A percentile compares a stretch with the other conserved stretches of the same genome.
Evolutionary conservation across 768 basidiomycete species (phyloP).

Genomic region (Leucogyrophana mollusca): DNA sequence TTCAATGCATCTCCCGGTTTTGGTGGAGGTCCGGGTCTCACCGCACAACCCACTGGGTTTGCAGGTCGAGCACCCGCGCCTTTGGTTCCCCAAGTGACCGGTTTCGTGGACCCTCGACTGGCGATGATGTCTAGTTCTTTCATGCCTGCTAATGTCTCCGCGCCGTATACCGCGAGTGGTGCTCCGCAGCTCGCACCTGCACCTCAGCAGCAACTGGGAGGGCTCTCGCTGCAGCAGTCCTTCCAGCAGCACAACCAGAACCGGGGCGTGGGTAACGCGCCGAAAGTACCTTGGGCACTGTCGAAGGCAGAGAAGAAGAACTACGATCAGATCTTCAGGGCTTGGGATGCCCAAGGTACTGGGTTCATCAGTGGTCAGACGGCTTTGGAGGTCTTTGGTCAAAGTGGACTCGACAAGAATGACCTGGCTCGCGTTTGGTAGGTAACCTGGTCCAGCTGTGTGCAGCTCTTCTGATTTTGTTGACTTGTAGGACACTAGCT

Average conservation of each 20-base stretch:
- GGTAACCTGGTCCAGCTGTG: slow-evolving; percentile 22
- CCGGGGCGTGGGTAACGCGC: slow-evolving; percentile 60
- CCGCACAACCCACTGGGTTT: slow-evolving; percentile 44
- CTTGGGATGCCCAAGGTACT: slow-evolving; percentile 82
- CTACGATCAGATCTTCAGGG: slow-evolving; percentile 94
- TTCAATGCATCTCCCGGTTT: slow-evolving; percentile 29
- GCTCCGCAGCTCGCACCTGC: slow-evolving; percentile 59
- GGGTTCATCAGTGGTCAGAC: slow-evolving; percentile 87
- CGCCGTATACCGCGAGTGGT: slow-evolving; percentile 58
- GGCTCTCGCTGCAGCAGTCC: slow-evolving; percentile 71
- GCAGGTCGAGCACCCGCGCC: slow-evolving; percentile 39
- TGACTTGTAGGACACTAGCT: slow-evolving; percentile 71
- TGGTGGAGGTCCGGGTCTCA: slow-evolving; percentile 15
- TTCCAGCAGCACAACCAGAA: slow-evolving; percentile 87
- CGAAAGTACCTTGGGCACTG: slow-evolving; percentile 83
- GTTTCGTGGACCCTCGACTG: slow-evolving; percentile 79
- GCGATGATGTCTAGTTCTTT: slow-evolving; percentile 91
- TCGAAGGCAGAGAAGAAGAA: slow-evolving; percentile 91
- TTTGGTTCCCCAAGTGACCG: slow-evolving; percentile 74
- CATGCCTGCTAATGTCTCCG: slow-evolving; percentile 73
- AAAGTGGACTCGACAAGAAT: slow-evolving; percentile 85
- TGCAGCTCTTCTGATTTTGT: slow-evolving; percentile 5
- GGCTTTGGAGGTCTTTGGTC: slow-evolving; percentile 91
- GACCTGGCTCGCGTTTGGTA: slow-evolving; percentile 94
- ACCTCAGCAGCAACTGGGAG: slow-evolving; percentile 53